Percentiles rank a stretch among this genome's conserved stretches.
Evolutionary conservation across 306 rosid species (phyloP).

Genomic region (Canavalia ensiformis): DNA sequence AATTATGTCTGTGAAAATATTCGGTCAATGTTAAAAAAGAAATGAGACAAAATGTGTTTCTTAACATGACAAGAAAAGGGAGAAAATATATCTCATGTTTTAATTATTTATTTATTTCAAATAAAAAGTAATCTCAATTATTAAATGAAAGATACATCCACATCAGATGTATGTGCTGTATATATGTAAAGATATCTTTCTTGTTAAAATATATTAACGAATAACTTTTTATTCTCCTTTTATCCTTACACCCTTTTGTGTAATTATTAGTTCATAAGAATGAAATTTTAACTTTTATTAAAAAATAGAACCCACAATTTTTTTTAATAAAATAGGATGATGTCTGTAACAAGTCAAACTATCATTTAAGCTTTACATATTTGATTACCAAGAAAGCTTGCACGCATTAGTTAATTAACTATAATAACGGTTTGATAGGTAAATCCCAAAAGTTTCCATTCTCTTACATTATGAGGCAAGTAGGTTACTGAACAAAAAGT

Average conservation of each 20-base stretch:
- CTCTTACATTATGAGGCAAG: neutral
- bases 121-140: no score
- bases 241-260: neutral
- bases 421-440: neutral
- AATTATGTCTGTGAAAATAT: neutral
- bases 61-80: no score
- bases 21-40: no score
- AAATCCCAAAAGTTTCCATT: no score
- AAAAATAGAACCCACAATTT: slow-evolving; percentile 3
- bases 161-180: no score
- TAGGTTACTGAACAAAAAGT: neutral
- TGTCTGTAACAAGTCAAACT: slow-evolving; percentile 4
- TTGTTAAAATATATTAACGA: no score
- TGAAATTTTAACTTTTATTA: neutral
- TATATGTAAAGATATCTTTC: no score
- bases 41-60: no score
- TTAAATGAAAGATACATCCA: no score
- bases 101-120: no score
- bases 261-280: slow-evolving; percentile 19
- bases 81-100: no score
- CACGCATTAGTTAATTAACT: neutral
- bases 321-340: slow-evolving; percentile 10
- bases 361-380: slow-evolving; percentile 38
- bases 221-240: slow-evolving; percentile 12
- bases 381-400: slow-evolving; percentile 32